A percentile compares a stretch with the other conserved stretches of the same genome.
phyloP scores from a whole-genome alignment of 352 stramenopile species.

The Nothophytophthora sp. region DNA sequence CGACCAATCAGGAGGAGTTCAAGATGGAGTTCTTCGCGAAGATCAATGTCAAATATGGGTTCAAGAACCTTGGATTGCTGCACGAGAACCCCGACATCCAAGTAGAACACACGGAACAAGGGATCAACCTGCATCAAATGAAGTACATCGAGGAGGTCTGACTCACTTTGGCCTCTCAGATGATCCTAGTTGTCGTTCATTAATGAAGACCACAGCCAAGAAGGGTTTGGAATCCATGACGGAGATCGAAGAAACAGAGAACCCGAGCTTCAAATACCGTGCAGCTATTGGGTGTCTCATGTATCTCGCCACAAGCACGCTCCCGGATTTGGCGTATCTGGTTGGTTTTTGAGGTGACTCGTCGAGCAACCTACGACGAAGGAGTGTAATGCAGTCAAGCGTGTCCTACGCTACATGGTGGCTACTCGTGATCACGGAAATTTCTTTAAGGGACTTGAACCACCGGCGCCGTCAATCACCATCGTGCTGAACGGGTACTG shows the following conservation, averaged over 20 bases:
- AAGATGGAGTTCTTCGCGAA: conserved; percentile 17
- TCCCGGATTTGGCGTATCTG: conserved; percentile 15
- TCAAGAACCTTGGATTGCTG: conserved; percentile 11
- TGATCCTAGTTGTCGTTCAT: no score
- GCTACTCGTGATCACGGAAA: conserved; percentile 1
- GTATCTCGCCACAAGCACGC: conserved; percentile 26
- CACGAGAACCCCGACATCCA: conserved; percentile 8
- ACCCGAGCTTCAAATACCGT: conserved; percentile 3
- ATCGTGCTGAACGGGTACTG: conserved; percentile 2
- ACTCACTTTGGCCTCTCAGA: neutral
- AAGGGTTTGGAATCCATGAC: neutral
- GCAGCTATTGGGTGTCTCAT: conserved; percentile 19
- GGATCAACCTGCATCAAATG: conserved; percentile 2
- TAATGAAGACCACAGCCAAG: neutral
- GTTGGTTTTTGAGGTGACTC: conserved; percentile 17
- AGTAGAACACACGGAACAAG: conserved; percentile 6
- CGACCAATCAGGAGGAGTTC: conserved; percentile 6
- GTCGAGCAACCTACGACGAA: conserved; percentile 9
- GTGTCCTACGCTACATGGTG: neutral
- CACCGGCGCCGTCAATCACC: no score
- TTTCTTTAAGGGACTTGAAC: conserved; percentile 1
- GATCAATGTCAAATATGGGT: conserved; percentile 12
- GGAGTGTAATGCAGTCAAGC: conserved; percentile 9
- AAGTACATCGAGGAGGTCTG: conserved; percentile 6
- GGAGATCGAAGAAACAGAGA: neutral